Evolutionary conservation across 2,329 filamentous ascomycete species (phyloP).

Genomic region (Fusarium mundagurra): DNA sequence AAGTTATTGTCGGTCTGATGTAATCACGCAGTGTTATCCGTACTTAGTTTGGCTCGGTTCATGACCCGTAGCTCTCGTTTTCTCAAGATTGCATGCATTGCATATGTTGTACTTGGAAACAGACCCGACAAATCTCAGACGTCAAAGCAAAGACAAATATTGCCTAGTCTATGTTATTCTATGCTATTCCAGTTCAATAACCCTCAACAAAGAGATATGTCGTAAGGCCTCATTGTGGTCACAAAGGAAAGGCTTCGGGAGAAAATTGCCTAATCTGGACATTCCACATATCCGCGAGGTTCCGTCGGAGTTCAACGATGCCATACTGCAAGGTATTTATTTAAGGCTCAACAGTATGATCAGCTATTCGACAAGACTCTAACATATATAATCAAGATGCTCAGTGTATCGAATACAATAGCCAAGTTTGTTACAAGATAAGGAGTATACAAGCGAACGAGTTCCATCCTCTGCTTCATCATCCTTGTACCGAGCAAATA

Average conservation of each 20-base stretch:
- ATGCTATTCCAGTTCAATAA: neutral
- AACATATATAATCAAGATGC: neutral
- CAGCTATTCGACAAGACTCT: neutral
- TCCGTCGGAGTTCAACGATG: neutral
- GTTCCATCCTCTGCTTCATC: neutral
- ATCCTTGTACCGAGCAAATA: neutral
- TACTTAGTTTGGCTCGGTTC: neutral
- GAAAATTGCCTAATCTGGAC: conserved; percentile 6
- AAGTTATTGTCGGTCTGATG: neutral
- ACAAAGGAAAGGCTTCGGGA: neutral
- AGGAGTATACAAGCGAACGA: neutral
- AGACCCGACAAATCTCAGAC: neutral
- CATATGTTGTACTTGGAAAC: neutral
- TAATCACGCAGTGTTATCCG: neutral
- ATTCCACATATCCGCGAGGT: neutral
- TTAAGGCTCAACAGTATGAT: neutral
- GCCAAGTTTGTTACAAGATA: neutral
- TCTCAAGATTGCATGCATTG: neutral
- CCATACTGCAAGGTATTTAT: no score
- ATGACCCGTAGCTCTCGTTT: neutral
- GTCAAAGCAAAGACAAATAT: neutral
- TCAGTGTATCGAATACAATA: neutral
- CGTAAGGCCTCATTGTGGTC: neutral
- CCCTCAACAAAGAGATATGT: neutral
- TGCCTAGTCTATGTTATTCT: neutral